Evolutionary conservation across 805 yeast species (phyloP).

Genomic region (Lipomyces yamadae): DNA sequence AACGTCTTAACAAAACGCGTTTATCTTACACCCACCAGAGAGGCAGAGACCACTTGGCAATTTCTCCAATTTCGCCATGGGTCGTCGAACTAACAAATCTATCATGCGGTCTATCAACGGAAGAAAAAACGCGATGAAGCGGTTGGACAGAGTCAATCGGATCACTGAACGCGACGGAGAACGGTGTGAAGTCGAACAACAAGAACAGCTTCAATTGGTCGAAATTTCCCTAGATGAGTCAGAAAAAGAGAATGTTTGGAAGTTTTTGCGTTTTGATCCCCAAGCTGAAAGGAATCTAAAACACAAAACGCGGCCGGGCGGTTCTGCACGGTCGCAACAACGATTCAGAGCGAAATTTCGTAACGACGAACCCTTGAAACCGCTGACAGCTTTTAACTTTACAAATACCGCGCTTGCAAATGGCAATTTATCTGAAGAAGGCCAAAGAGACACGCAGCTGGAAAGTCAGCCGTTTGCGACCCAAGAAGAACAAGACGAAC

Average conservation of each 20-base stretch:
- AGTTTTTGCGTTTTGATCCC: neutral
- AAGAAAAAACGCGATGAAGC: constrained; percentile 2
- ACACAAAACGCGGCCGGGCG: neutral
- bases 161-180: neutral
- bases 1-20: no score
- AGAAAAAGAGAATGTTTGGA: neutral
- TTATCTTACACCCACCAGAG: no score
- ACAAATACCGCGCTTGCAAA: neutral
- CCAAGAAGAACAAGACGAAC: neutral
- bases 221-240: neutral
- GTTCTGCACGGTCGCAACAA: neutral
- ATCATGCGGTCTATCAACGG: constrained; percentile 2
- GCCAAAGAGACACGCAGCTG: neutral
- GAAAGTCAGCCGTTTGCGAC: neutral
- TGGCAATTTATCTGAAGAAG: neutral
- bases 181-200: neutral
- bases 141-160: neutral
- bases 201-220: constrained; percentile 5
- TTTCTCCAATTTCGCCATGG: neutral
- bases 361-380: neutral
- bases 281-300: neutral
- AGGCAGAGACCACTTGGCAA: neutral
- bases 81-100: constrained; percentile 1
- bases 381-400: constrained; percentile 1
- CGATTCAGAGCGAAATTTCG: constrained; percentile 6